A percentile compares a stretch with the other conserved stretches of the same genome.
These are phyloP conservation scores for Nothopassalora personata DNA, from an alignment of 2,329 filamentous ascomycete genomes.

Conservation along the genomic window DNA sequence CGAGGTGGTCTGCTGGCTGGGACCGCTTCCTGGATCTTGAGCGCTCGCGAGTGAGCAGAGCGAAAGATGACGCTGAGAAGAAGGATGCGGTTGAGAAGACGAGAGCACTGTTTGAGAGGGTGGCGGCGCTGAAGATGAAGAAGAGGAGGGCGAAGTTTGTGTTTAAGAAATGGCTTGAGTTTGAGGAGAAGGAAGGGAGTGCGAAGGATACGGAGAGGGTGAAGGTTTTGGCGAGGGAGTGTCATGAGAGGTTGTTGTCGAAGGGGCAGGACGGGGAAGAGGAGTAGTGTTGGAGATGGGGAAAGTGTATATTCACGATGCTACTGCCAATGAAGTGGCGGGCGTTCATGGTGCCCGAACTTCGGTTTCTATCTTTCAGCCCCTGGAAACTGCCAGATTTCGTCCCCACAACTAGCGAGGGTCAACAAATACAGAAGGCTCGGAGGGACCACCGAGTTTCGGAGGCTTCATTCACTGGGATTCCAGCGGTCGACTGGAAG, in stretches of 20 bases:
- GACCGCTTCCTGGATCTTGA: conserved; percentile 87
- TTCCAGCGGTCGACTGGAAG: too few relatives aligned
- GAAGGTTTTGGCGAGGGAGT: conserved; percentile 64
- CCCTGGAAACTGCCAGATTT: too few relatives aligned
- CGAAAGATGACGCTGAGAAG: conserved; percentile 34
- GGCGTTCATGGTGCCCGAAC: neutral
- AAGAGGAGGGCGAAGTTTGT: conserved; percentile 76
- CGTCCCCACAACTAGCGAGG: too few relatives aligned
- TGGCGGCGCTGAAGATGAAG: conserved; percentile 62
- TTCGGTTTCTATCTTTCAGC: neutral
- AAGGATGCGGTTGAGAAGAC: conserved; percentile 58
- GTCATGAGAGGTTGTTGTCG: conserved; percentile 51
- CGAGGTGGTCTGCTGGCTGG: conserved; percentile 89
- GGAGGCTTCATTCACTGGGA: too few relatives aligned
- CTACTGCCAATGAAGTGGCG: neutral
- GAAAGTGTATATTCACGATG: neutral
- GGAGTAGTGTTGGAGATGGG: neutral
- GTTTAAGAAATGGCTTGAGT: conserved; percentile 88
- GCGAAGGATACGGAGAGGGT: conserved; percentile 66
- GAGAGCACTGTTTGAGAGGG: conserved; percentile 66
- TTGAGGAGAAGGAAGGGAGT: conserved; percentile 68
- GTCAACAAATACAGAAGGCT: too few relatives aligned
- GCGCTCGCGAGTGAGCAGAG: conserved; percentile 32
- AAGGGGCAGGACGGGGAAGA: conserved; percentile 29
- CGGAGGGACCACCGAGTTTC: too few relatives aligned